A percentile compares a stretch with the other conserved stretches of the same genome.
phyloP scores from a whole-genome alignment of 179 eudicot species.

The Beta macrorhiza region DNA sequence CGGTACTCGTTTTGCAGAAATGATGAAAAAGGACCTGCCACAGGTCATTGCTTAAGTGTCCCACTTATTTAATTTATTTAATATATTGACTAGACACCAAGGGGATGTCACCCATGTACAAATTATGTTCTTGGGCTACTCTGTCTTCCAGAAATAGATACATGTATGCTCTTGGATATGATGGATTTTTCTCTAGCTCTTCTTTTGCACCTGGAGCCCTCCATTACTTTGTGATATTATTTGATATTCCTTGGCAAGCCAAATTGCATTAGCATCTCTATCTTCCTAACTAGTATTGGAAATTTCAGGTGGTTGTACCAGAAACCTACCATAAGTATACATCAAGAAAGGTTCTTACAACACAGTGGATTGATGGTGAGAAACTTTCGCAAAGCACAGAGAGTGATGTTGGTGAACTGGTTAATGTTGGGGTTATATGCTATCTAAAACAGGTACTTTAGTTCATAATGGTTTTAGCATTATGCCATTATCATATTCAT shows the following conservation, averaged over 20 bases:
- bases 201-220: not conserved
- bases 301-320: conserved; percentile 83
- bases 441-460: conserved; percentile 89
- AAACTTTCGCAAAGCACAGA: conserved; percentile 97
- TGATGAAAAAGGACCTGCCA: conserved; percentile 98
- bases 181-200: not conserved
- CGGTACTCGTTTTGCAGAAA: conserved; percentile 88
- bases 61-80: not conserved
- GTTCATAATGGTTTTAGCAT: conserved; percentile 12
- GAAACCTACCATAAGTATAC: conserved; percentile 84
- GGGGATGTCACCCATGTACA: not conserved
- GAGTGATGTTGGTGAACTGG: conserved; percentile 92
- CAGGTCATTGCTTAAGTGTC: conserved; percentile 49
- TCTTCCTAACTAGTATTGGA: conserved; percentile 13
- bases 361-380: conserved; percentile 95
- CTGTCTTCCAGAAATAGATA: not conserved
- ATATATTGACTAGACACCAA: not conserved
- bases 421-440: conserved; percentile 99
- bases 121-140: not conserved
- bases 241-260: not conserved
- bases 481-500: not conserved
- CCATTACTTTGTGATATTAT: not conserved
- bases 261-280: not conserved
- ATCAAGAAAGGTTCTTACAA: conserved; percentile 95
- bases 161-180: not conserved